A percentile compares a stretch with the other conserved stretches of the same genome.
Conservation (phyloP, 306 rosid genomes). For the Echinosophora koreensis region DNA sequence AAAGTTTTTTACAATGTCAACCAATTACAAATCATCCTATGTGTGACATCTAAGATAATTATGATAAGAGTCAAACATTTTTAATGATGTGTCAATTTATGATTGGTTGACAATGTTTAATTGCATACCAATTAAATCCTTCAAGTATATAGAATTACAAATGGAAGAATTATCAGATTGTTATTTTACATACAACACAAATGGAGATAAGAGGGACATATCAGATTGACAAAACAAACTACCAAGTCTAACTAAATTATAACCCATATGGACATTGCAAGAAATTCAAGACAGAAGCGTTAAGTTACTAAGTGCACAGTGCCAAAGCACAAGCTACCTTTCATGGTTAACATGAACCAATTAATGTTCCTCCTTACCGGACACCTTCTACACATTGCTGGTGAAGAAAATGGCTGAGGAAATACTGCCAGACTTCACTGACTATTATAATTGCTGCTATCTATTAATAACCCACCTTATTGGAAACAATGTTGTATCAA, state of each 20-base stretch:
- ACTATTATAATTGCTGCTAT: not conserved
- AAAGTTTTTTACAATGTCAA: too few species aligned
- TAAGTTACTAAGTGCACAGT: not conserved
- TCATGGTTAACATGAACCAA: not conserved
- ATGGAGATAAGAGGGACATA: not conserved
- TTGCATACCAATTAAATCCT: too few species aligned
- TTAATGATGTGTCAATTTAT: too few species aligned
- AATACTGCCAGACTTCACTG: conserved; percentile 4
- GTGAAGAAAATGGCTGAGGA: not conserved
- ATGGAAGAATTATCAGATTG: not conserved
- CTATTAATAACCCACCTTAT: not conserved
- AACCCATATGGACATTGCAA: not conserved
- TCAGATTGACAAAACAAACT: not conserved
- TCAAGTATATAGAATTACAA: too few species aligned
- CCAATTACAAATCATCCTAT: too few species aligned
- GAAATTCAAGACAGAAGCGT: not conserved
- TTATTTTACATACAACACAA: not conserved
- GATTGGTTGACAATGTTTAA: too few species aligned
- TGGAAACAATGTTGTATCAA: not conserved
- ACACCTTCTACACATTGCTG: not conserved
- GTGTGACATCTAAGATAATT: too few species aligned
- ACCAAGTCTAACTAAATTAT: not conserved
- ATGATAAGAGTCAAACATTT: too few species aligned
- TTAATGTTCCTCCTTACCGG: not conserved
- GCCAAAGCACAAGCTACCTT: not conserved